A percentile compares a stretch with the other conserved stretches of the same genome.
phyloP scores from a whole-genome alignment of 2,329 filamentous ascomycete genomes.

The Verticillium longisporum region DNA sequence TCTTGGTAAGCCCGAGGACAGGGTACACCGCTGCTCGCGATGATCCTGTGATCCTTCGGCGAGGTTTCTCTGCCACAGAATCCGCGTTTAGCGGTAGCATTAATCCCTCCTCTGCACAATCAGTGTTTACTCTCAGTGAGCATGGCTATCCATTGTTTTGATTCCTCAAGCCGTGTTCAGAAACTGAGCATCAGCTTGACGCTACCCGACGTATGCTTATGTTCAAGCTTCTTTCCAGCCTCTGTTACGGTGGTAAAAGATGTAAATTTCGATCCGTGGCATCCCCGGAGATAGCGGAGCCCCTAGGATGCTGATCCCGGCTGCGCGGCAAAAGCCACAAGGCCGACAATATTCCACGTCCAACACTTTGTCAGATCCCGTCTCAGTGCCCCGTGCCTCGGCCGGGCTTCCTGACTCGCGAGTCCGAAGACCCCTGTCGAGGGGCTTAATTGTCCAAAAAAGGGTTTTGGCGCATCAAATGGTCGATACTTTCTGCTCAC shows the following conservation, averaged over 20 bases:
- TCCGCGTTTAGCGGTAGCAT: too few relatives aligned
- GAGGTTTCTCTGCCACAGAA: background rate
- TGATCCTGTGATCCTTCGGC: background rate
- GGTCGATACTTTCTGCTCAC: background rate
- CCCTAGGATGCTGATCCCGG: background rate
- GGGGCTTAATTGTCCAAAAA: background rate
- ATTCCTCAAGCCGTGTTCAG: too few relatives aligned
- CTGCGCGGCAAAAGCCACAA: background rate
- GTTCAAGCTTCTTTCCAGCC: background rate
- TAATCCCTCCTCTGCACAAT: too few relatives aligned
- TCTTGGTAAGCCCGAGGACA: background rate
- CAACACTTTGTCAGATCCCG: background rate
- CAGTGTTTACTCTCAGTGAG: too few relatives aligned
- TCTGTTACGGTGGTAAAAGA: background rate
- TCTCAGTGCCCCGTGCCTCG: background rate
- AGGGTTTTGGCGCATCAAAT: background rate
- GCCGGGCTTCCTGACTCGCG: background rate
- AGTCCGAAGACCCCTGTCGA: background rate
- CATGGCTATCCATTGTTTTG: too few relatives aligned
- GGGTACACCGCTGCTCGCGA: background rate
- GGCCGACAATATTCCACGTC: background rate
- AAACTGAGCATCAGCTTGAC: too few relatives aligned
- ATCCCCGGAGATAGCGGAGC: background rate
- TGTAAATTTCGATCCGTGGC: background rate
- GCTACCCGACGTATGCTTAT: background rate